These are phyloP conservation scores for Jatropha curcas DNA, from an alignment of 345 rosid genomes.

Conservation along the genomic window DNA sequence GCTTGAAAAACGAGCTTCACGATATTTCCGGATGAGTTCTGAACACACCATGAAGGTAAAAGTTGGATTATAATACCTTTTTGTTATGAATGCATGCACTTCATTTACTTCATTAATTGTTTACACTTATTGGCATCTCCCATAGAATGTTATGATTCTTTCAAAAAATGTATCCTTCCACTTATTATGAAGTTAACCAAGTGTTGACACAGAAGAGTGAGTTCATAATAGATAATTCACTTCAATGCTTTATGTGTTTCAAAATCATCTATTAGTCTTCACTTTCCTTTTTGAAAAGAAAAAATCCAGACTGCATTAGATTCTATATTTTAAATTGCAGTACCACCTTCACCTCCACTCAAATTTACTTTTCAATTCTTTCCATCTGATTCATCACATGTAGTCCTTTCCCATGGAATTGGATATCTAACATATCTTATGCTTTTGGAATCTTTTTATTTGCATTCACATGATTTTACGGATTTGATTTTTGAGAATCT, in stretches of 20 bases:
- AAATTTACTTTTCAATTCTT: neutral
- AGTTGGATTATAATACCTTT: neutral
- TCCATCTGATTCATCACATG: neutral
- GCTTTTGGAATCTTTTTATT: slow-evolving; percentile 9
- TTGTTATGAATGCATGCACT: neutral
- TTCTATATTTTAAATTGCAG: neutral
- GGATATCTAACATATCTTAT: neutral
- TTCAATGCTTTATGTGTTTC: slow-evolving; percentile 1
- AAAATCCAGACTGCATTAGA: neutral
- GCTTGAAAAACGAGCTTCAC: slow-evolving; percentile 94
- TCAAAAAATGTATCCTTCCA: neutral
- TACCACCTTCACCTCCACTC: neutral
- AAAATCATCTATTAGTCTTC: neutral
- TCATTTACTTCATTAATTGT: neutral
- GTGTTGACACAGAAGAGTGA: neutral
- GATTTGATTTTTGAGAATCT: slow-evolving; percentile 11
- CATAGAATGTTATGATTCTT: neutral
- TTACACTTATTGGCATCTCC: neutral
- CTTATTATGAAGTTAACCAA: neutral
- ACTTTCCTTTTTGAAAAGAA: neutral
- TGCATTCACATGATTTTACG: neutral
- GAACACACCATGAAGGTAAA: slow-evolving; percentile 93
- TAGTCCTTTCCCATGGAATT: neutral
- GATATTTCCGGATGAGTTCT: slow-evolving; percentile 92
- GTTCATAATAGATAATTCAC: neutral